Evolutionary conservation across 306 rosid genomes (phyloP).

Genomic region (Oxytropis ochrocephala): DNA sequence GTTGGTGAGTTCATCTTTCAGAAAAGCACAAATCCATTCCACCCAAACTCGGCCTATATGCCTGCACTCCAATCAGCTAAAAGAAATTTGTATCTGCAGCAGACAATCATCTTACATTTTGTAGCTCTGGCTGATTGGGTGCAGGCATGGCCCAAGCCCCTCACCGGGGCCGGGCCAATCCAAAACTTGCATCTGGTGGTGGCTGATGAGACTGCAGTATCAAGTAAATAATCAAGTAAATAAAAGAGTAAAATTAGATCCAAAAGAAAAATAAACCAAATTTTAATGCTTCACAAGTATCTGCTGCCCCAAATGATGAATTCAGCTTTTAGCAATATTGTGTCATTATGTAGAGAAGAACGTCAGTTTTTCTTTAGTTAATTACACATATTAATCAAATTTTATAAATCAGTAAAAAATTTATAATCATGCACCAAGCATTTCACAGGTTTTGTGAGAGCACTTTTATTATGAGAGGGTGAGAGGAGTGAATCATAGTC

Average conservation of each 20-base stretch:
- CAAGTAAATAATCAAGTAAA: conserved; percentile 27
- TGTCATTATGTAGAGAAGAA: not conserved
- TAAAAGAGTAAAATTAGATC: not conserved
- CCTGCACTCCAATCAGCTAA: conserved; percentile 85
- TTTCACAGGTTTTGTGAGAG: not conserved
- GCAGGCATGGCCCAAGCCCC: conserved; percentile 99
- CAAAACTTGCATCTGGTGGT: conserved; percentile 87
- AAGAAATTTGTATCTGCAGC: conserved; percentile 18
- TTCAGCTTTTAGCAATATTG: not conserved
- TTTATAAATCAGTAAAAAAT: not conserved
- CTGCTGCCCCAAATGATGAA: not conserved
- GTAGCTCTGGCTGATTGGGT: conserved; percentile 50
- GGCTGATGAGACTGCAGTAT: conserved; percentile 80
- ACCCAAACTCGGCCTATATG: conserved; percentile 70
- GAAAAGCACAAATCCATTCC: conserved; percentile 33
- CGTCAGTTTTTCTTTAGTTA: not conserved
- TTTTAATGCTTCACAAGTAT: not conserved
- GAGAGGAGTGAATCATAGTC: no score
- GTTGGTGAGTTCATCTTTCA: conserved; percentile 7
- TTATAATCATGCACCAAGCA: not conserved
- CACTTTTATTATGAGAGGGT: no score
- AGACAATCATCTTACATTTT: conserved; percentile 29
- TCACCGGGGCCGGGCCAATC: conserved; percentile 99
- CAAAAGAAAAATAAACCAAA: not conserved
- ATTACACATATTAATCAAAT: not conserved